A percentile compares a stretch with the other conserved stretches of the same genome.
These are phyloP conservation scores for Colletotrichum incanum DNA, from an alignment of 2,329 filamentous ascomycete species.

Conservation along the genomic window DNA sequence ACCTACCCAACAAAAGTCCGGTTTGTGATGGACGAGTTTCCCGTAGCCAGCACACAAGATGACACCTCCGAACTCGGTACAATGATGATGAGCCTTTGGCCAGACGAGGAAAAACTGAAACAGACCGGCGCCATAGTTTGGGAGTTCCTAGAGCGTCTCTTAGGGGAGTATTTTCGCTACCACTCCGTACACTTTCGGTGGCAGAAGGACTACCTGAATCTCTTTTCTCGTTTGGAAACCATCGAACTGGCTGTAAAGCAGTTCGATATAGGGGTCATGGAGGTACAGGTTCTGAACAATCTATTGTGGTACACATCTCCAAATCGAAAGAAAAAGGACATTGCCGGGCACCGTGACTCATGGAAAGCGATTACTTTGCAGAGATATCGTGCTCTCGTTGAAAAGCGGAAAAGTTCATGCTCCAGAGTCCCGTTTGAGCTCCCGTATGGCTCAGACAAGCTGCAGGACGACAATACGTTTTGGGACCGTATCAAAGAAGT, in stretches of 20 bases:
- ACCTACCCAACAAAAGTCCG: constrained; percentile 3
- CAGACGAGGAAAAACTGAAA: neutral
- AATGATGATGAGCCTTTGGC: neutral
- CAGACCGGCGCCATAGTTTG: neutral
- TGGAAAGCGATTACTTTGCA: neutral
- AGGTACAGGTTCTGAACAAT: neutral
- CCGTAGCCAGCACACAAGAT: neutral
- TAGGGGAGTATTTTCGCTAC: constrained; percentile 3
- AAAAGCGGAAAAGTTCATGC: neutral
- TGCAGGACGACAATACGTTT: neutral
- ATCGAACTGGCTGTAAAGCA: neutral
- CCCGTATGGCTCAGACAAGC: neutral
- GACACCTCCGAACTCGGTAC: neutral
- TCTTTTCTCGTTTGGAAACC: neutral
- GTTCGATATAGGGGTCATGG: neutral
- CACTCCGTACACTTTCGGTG: neutral
- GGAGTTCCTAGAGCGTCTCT: constrained; percentile 1
- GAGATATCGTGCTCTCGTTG: neutral
- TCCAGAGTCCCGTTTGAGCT: neutral
- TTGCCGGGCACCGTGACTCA: neutral
- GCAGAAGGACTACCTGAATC: neutral
- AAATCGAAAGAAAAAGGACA: neutral
- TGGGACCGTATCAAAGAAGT: constrained; percentile 4
- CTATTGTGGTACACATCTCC: neutral
- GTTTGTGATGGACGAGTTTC: neutral